Base-by-base conservation (phyloP, 257 asterid genomes). In the Craterostigma plantagineum region DNA sequence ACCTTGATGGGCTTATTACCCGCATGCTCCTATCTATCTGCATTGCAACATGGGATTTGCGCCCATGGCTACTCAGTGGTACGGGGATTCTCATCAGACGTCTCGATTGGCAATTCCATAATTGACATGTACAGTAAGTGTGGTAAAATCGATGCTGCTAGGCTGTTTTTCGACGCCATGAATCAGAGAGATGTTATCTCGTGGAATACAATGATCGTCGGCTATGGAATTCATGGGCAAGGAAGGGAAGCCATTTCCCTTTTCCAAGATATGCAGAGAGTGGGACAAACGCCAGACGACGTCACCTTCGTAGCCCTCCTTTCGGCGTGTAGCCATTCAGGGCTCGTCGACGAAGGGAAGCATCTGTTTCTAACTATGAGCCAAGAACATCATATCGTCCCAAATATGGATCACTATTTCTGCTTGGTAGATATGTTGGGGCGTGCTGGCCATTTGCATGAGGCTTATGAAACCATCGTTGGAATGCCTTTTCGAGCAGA, bases 311-410 rank as follows among this genome's bases (percentile, higher is more conserved):
- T 77, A 5, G 81, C 77, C n/a, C 74, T 86, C 58, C 63, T 86
- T 15, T 72, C 79, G 11, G 79, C 96, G 55, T 86, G 94, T 67
- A 81, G 92, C 64, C 96, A 86, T 55, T 81, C 94, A 8, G 94
- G 92, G 9, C 87, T 86, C 38, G 81, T 86, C 14, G 38, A 44
- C 4, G 91, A 81, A 60, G 96, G 91, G 52, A 81, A 65, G 53
- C 54, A 40, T 53, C 58, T 65, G 52, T 81, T 81, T 63, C 48
- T 1, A 11, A 41, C 54, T 57, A 77, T 86, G 91, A 64, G 58
- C 13, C 45, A 51, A 56, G 87, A 81, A 30, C 77, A 72, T 45
- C 40, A 51, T 16, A 60, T 86, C 33, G 50, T 38, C 27, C 92
- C 84, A 8, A 62, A 43, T 18, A 70, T 64, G 66, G 92, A 81